Evolutionary conservation across 192 early-diverging fungal species (phyloP).

Genomic region (Martensiomyces pterosporus): DNA sequence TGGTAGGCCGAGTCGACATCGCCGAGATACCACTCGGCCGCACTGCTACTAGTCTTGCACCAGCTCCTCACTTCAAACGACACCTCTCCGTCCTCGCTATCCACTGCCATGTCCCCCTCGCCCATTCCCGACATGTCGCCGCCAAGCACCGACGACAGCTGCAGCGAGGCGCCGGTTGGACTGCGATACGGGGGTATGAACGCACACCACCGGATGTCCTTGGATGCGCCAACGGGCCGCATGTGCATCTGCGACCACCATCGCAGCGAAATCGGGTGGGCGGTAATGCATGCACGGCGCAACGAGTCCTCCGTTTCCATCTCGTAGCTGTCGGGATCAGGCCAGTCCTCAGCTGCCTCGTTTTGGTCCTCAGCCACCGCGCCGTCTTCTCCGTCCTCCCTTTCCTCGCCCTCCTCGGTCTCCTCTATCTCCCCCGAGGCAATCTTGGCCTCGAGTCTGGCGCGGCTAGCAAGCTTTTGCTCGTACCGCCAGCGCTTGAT

Average conservation of each 20-base stretch:
- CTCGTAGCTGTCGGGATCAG: constrained; percentile 28
- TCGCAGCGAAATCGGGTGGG: constrained; percentile 29
- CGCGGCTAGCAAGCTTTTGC: constrained; percentile 30
- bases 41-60: constrained; percentile 7
- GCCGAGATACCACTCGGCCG: constrained; percentile 27
- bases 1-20: constrained; percentile 47
- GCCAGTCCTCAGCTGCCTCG: constrained; percentile 27
- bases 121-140: no score
- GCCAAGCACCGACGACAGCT: no score
- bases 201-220: constrained; percentile 40
- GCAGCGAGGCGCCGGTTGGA: background rate
- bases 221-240: constrained; percentile 42
- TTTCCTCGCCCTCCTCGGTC: constrained; percentile 45
- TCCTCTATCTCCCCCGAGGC: constrained; percentile 45
- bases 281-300: constrained; percentile 37
- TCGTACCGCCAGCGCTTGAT: constrained; percentile 41
- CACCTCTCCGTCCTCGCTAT: background rate
- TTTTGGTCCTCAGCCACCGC: constrained; percentile 1
- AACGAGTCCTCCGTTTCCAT: constrained; percentile 43
- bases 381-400: constrained; percentile 34
- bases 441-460: constrained; percentile 21
- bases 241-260: constrained; percentile 50
- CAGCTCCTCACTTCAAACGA: constrained; percentile 7
- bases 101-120: no score
- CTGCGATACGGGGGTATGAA: constrained; percentile 19